Base-by-base conservation (phyloP, 768 basidiomycete species). In the Candolleomyces efflorescens region DNA sequence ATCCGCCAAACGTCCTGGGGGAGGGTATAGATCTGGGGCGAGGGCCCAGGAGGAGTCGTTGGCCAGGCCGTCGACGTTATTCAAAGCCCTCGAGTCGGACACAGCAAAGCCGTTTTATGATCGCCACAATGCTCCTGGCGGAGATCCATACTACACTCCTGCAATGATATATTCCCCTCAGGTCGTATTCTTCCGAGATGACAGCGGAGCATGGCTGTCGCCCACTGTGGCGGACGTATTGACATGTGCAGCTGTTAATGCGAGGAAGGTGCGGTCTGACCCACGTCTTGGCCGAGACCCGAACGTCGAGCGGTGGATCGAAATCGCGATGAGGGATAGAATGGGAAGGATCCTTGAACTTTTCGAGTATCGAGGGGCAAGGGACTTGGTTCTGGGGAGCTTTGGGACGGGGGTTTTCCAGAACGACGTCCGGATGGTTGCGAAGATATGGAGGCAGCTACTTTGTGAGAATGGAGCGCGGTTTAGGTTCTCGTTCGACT, bases 31-130 rank as follows among this genome's bases (percentile, higher is more conserved):
- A 50, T 75, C 67, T 41, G 90, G 90, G n/a, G 81, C 88, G 0
- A 81, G 82, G 58, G 89, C 89, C 0, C 90, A 92, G 65, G 90
- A 92, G 67, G 89, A 90, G 67, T 84, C 83, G 38, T 78, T 92
- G 62, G 87, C 88, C 4, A 83, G 89, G 41, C 81, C 87, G 6
- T 89, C 88, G n/a, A 86, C 85, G 1, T 70, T 92, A 15, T 88
- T 85, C 62, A 76, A 81, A 4, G 81, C 85, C 9, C 82, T 91
- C 55, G 78, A 81, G 68, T 80, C 83, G 15, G 65, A 68, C 22
- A 71, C 68, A 1, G 83, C 81, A 0, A 75, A 81, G 53, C 73
- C 75, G 37, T 91, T 89, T 70, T 89, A 92, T 66, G 70, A 67
- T 1, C 67, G 81, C 18, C 87, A 91, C 66, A 68, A 66, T 11